These are phyloP conservation scores for Solanum bulbocastanum DNA, from an alignment of 257 asterid species.

Conservation along the genomic window DNA sequence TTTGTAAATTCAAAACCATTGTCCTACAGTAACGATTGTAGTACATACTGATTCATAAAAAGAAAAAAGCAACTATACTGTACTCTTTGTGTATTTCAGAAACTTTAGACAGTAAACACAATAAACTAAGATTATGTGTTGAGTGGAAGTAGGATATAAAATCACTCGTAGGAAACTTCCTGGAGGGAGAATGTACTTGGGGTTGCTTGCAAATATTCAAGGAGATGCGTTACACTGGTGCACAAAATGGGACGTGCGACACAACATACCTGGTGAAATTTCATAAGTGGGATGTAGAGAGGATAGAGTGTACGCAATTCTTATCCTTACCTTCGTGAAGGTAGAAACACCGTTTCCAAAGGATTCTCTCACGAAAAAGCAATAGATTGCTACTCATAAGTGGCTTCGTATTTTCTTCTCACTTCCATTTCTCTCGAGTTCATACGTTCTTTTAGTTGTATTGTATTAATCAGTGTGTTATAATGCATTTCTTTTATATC, in stretches of 20 bases:
- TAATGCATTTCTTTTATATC: background rate
- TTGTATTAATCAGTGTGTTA: background rate
- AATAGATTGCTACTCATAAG: background rate
- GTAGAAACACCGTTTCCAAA: background rate
- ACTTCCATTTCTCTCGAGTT: background rate
- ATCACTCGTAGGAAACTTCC: background rate
- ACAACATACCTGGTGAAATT: background rate
- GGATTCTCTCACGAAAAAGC: background rate
- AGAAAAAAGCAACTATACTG: background rate
- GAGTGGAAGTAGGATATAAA: background rate
- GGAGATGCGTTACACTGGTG: background rate
- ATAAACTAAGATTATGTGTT: background rate
- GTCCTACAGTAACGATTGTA: background rate
- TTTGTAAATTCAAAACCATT: background rate
- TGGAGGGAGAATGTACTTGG: background rate
- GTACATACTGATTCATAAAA: background rate
- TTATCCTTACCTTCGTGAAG: background rate
- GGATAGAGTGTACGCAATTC: background rate
- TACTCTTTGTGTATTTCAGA: background rate
- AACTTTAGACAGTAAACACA: background rate
- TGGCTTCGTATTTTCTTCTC: background rate
- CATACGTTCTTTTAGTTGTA: background rate
- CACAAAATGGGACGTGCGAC: background rate
- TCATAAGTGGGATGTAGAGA: background rate
- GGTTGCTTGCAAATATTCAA: background rate